A percentile compares a stretch with the other conserved stretches of the same genome.
These are phyloP conservation scores for Cornus kousa DNA, from an alignment of 148 eudicot genomes.

Conservation along the genomic window DNA sequence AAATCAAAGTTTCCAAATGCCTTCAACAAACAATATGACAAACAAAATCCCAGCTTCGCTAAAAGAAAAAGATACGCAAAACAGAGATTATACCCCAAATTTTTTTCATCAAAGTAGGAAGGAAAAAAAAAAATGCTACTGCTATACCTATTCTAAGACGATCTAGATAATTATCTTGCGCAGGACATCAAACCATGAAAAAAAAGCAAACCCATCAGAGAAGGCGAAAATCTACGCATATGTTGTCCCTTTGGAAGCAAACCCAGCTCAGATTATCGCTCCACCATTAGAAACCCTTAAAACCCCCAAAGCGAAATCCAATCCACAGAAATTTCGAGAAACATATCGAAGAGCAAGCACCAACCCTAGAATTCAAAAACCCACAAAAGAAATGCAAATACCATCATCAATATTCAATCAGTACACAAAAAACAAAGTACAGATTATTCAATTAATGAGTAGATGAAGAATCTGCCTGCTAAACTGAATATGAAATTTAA, in stretches of 20 bases:
- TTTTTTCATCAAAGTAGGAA: too few relatives aligned
- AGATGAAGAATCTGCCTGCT: background rate
- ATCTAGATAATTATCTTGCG: background rate
- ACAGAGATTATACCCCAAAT: background rate
- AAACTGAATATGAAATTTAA: background rate
- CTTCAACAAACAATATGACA: background rate
- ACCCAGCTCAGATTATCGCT: background rate
- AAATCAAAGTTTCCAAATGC: background rate
- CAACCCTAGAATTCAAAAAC: background rate
- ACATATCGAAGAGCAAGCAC: slow-evolving; percentile 4
- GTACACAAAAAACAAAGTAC: background rate
- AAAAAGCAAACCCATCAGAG: background rate
- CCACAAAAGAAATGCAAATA: background rate
- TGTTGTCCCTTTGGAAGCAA: background rate
- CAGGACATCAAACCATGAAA: background rate
- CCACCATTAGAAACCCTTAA: slow-evolving; percentile 7
- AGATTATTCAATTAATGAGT: background rate
- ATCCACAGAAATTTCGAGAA: background rate
- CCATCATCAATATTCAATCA: background rate
- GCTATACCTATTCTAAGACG: background rate
- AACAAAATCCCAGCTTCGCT: background rate
- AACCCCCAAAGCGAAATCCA: background rate
- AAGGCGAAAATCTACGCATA: slow-evolving; percentile 6
- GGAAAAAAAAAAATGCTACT: background rate
- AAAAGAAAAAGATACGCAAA: background rate